phyloP scores from a whole-genome alignment of 768 basidiomycete species.

The Mycena belliarum region DNA sequence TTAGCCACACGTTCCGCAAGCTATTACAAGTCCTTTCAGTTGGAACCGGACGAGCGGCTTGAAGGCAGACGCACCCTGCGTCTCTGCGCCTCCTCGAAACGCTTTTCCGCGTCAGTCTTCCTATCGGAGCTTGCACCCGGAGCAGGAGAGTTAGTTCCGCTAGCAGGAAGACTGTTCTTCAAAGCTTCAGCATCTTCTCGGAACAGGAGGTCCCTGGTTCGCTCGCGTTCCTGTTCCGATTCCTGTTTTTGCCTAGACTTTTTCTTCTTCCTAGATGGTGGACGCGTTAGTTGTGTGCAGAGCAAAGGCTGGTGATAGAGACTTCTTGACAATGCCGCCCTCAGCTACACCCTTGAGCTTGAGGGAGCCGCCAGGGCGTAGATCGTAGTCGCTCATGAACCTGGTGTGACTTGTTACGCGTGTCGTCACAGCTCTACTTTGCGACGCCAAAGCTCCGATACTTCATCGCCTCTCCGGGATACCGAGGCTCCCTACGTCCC shows the following conservation, averaged over 20 bases:
- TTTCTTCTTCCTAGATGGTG: constrained; percentile 75
- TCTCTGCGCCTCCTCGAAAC: constrained; percentile 87
- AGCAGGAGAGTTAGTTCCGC: constrained; percentile 63
- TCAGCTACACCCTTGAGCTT: constrained; percentile 84
- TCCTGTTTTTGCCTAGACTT: constrained; percentile 66
- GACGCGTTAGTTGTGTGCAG: constrained; percentile 4
- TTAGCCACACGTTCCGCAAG: constrained; percentile 73
- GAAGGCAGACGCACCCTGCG: constrained; percentile 57
- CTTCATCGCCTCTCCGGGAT: background rate
- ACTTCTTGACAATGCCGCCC: constrained; percentile 86
- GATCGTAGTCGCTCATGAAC: constrained; percentile 80
- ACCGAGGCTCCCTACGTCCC: background rate
- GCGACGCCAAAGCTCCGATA: background rate
- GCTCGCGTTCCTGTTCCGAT: constrained; percentile 46
- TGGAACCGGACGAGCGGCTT: constrained; percentile 12
- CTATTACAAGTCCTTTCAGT: constrained; percentile 37
- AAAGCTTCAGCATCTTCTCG: constrained; percentile 47
- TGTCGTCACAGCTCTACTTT: too few relatives aligned
- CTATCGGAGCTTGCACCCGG: constrained; percentile 48
- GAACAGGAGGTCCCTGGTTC: constrained; percentile 50
- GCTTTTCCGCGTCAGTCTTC: constrained; percentile 85
- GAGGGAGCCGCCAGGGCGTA: constrained; percentile 84
- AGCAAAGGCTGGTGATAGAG: constrained; percentile 25
- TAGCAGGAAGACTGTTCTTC: constrained; percentile 48
- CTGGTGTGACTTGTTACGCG: background rate